A percentile compares a stretch with the other conserved stretches of the same genome.
Evolutionary conservation across 305 asterid species (phyloP).

Genomic region (Andrographis paniculata): DNA sequence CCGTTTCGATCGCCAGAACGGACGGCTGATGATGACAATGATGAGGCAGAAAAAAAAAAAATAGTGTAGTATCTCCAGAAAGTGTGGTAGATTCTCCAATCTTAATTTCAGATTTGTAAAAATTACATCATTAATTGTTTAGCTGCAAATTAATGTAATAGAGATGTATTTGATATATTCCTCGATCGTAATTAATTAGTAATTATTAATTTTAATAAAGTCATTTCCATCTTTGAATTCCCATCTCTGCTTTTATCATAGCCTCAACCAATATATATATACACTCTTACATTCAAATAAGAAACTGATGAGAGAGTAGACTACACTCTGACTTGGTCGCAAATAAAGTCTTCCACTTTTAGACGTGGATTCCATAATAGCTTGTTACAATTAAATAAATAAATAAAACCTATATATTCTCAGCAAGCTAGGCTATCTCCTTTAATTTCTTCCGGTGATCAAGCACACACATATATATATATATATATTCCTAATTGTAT

Average conservation of each 20-base stretch:
- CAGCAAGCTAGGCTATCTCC: neutral
- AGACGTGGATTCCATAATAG: slow-evolving; percentile 4
- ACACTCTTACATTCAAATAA: neutral
- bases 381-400: neutral
- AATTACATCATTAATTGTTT: slow-evolving; percentile 1
- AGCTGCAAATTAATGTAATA: neutral
- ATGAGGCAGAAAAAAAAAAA: too few relatives aligned
- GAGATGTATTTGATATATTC: neutral
- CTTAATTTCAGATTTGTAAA: too few relatives aligned
- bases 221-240: slow-evolving; percentile 1
- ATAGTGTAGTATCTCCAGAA: too few relatives aligned
- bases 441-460: neutral
- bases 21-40: neutral
- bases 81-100: too few relatives aligned
- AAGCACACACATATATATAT: neutral
- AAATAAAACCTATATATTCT: neutral
- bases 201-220: slow-evolving; percentile 3
- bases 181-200: neutral
- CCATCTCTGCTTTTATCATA: slow-evolving; percentile 1
- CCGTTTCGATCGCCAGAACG: neutral
- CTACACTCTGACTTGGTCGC: neutral
- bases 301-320: neutral
- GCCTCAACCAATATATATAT: neutral
- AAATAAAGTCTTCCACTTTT: slow-evolving; percentile 3
- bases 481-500: neutral